A percentile compares a stretch with the other conserved stretches of the same genome.
Evolutionary conservation across 2,329 filamentous ascomycete species (phyloP).

Genomic region (Aspergillus candidus): DNA sequence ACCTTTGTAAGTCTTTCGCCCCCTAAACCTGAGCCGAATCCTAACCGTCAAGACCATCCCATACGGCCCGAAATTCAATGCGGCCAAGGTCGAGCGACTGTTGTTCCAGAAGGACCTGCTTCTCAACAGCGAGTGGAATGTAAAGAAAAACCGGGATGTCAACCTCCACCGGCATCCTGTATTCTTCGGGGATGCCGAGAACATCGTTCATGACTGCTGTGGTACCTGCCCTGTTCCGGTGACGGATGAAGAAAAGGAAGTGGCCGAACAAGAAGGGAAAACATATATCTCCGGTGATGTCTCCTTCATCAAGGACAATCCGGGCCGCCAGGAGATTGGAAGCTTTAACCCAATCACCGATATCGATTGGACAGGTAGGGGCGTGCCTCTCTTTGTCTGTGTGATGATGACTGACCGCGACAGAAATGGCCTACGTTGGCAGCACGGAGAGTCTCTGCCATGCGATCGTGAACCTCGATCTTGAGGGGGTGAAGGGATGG

Average conservation of each 20-base stretch:
- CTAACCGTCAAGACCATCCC: slow-evolving; percentile 27
- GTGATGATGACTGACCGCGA: background rate
- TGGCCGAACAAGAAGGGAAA: slow-evolving; percentile 66
- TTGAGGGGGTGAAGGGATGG: slow-evolving; percentile 67
- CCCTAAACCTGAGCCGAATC: background rate
- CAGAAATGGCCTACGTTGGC: slow-evolving; percentile 82
- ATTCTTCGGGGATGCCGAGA: slow-evolving; percentile 70
- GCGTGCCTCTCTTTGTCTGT: too few species aligned
- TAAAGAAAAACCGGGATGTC: slow-evolving; percentile 65
- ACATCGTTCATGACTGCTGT: slow-evolving; percentile 76
- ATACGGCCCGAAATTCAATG: slow-evolving; percentile 33
- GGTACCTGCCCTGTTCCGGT: slow-evolving; percentile 65
- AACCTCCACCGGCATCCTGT: slow-evolving; percentile 78
- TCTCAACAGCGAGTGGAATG: slow-evolving; percentile 83
- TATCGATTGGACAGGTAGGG: slow-evolving; percentile 65
- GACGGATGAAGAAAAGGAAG: slow-evolving; percentile 65
- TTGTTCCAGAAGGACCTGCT: slow-evolving; percentile 76
- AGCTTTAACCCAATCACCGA: slow-evolving; percentile 76
- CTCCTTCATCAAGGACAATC: slow-evolving; percentile 71
- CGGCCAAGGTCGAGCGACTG: slow-evolving; percentile 66
- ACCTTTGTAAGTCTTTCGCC: slow-evolving; percentile 56
- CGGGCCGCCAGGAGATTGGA: slow-evolving; percentile 67
- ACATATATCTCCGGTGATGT: slow-evolving; percentile 70
- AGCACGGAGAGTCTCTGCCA: slow-evolving; percentile 72
- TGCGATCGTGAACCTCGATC: slow-evolving; percentile 69